Evolutionary conservation across 441 rosid species (phyloP).

Genomic region (Kokia cookei): DNA sequence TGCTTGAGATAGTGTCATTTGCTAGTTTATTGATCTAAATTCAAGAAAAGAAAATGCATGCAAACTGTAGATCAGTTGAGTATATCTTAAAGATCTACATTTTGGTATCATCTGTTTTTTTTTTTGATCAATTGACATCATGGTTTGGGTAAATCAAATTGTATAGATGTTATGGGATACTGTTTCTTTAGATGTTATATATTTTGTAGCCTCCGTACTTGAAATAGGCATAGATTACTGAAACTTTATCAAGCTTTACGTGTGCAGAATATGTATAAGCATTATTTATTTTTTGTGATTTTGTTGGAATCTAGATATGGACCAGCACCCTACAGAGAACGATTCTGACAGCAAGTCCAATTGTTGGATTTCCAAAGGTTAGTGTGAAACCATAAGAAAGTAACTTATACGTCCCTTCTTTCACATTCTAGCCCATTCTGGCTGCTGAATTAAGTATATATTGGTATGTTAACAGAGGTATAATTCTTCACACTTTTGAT

Average conservation of each 20-base stretch:
- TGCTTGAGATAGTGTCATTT: not conserved
- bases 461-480: not conserved
- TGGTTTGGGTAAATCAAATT: not conserved
- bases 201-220: not conserved
- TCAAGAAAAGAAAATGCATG: not conserved
- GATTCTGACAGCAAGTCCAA: conserved; percentile 80
- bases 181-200: not conserved
- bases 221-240: not conserved
- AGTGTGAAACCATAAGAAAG: conserved; percentile 11
- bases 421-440: not conserved
- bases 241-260: not conserved
- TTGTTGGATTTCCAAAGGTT: conserved; percentile 97
- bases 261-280: not conserved
- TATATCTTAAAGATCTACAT: not conserved
- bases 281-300: not conserved
- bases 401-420: not conserved
- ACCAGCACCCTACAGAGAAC: conserved; percentile 98
- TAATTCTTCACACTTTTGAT: conserved; percentile 2
- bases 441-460: not conserved
- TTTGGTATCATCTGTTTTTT: not conserved
- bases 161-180: not conserved
- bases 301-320: conserved; percentile 65
- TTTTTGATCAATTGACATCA: not conserved
- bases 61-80: not conserved
- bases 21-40: not conserved